These are phyloP conservation scores for Rugosomyces carneus DNA, from an alignment of 1,284 basidiomycete genomes.

Conservation along the genomic window DNA sequence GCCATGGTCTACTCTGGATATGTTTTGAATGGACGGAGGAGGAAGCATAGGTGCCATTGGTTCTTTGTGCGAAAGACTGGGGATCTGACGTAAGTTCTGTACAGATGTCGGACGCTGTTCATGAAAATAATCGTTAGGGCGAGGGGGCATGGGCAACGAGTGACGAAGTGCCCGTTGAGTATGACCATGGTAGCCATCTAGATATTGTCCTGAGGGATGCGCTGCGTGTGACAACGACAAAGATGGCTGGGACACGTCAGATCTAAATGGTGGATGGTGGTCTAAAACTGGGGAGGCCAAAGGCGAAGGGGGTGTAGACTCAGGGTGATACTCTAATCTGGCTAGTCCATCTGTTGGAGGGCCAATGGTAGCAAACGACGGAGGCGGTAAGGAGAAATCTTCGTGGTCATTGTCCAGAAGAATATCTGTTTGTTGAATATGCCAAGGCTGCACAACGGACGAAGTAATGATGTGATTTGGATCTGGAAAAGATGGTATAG, in stretches of 20 bases:
- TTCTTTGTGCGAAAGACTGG: conserved; percentile 1
- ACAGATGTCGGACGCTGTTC: conserved; percentile 11
- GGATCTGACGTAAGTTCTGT: background rate
- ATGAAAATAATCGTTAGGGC: conserved; percentile 8
- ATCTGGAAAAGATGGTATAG: background rate
- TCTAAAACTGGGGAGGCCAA: conserved; percentile 18
- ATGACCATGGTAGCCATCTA: background rate
- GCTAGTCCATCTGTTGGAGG: conserved; percentile 31
- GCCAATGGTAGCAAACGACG: conserved; percentile 35
- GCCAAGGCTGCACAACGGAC: background rate
- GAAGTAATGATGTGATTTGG: background rate
- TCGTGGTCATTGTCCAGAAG: conserved; percentile 21
- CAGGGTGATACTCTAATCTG: conserved; percentile 19
- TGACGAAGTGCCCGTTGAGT: conserved; percentile 13
- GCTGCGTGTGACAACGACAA: background rate
- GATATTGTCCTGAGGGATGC: background rate
- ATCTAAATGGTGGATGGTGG: conserved; percentile 5
- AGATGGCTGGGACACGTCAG: background rate
- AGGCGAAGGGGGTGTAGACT: conserved; percentile 27
- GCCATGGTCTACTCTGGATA: conserved; percentile 32
- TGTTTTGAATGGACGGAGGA: conserved; percentile 1
- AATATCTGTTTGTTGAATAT: conserved; percentile 8
- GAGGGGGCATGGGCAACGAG: conserved; percentile 15
- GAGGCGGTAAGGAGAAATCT: conserved; percentile 30
- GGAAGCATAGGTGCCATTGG: conserved; percentile 1